Base-by-base conservation (phyloP, 192 early-diverging fungal genomes). In the Rhizophagus prolifer region DNA sequence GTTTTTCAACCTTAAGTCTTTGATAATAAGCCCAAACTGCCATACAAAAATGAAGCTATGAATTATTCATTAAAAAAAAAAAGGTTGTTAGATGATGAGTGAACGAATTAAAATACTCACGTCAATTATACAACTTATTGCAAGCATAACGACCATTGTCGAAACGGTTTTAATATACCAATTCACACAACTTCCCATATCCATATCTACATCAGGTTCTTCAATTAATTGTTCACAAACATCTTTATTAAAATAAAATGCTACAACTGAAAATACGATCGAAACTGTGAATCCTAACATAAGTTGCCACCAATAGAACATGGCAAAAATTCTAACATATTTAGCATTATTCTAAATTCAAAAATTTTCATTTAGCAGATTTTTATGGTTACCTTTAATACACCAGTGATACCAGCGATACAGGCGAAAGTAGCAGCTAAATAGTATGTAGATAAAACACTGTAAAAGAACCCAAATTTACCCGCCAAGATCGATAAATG, bases 231-330 rank as follows among this genome's bases (percentile, higher is more conserved):
- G 31, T 67, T 67, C 16, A 76, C 78, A 79, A 31, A 79, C 41
- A 67, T 79, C 70, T 61, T 74, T 74, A 26, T 74, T 72, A 66
- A 65, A 64, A 47, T 72, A 60, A 16, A 79, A 79, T 9, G 61
- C 78, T 5, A 79, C 19, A 47, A 79, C 28, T 5, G 78, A 70
- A 28, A 79, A 74, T 8, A 75, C 41, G 21, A 79, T 74, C 25
- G 78, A 79, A 16, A 79, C 3, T 14, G 62, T 58, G 13, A 79
- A 75, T 26, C 64, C 64, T 14, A 79, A 28, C 21, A 74, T 19
- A 63, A 79, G 78, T 59, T 79, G 61, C 61, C 44, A 64, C 78
- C 78, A 79, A 46, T 79, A 79, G 65, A 75, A 79, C 44, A 44
- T 26, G 4, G 70, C 47, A 50, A 30, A 79, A n/a, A 79, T 14